Evolutionary conservation across 2,329 filamentous ascomycete genomes (phyloP).

Genomic region (Aspergillus melleus): DNA sequence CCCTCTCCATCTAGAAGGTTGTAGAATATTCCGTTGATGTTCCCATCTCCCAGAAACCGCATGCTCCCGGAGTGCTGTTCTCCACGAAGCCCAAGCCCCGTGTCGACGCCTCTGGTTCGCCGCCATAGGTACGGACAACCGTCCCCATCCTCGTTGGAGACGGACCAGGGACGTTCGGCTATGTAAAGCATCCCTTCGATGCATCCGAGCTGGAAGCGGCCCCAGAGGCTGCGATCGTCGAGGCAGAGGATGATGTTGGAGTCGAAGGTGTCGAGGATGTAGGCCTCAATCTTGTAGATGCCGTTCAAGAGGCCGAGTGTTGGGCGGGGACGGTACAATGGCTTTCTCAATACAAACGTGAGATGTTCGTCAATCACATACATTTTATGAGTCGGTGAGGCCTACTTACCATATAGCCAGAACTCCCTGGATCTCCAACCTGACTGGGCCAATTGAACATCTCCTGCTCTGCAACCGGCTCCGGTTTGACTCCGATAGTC

Average conservation of each 20-base stretch:
- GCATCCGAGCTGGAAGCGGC: conserved; percentile 1
- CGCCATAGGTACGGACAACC: conserved; percentile 8
- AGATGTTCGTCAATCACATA: background rate
- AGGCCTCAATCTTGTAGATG: conserved; percentile 10
- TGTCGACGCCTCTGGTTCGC: background rate
- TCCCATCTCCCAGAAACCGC: conserved; percentile 6
- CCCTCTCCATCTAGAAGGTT: background rate
- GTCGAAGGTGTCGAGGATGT: background rate
- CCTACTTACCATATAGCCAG: background rate
- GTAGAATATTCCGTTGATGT: conserved; percentile 5
- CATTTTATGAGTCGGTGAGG: too few relatives aligned
- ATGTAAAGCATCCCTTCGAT: conserved; percentile 10
- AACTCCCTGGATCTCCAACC: background rate
- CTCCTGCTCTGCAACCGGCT: background rate
- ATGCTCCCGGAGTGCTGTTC: background rate
- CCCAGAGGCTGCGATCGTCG: conserved; percentile 3
- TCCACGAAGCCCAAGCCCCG: background rate
- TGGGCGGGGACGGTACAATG: background rate
- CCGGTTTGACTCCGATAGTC: background rate
- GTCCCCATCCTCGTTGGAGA: conserved; percentile 1
- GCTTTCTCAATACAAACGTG: background rate
- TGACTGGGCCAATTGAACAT: background rate
- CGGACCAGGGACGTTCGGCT: background rate
- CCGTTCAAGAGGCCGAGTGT: conserved; percentile 5
- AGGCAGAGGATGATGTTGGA: conserved; percentile 9